Evolutionary conservation across 1,284 basidiomycete species (phyloP).

Genomic region (Microbotryum lychnidis-dioicae): DNA sequence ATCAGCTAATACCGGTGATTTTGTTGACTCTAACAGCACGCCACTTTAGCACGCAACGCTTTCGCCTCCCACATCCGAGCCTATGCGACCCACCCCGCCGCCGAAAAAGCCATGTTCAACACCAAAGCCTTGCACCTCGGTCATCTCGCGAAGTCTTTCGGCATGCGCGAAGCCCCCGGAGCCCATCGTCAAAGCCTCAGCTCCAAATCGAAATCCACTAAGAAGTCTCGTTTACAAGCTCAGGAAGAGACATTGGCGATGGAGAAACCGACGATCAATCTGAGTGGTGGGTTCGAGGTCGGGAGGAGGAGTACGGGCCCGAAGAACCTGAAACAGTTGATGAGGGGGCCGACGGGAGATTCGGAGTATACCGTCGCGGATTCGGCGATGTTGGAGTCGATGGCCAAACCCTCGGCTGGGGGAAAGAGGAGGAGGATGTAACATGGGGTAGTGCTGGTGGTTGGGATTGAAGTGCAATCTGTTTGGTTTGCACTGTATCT

Average conservation of each 20-base stretch:
- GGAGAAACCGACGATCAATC: background rate
- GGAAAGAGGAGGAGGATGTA: background rate
- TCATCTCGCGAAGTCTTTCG: slow-evolving; percentile 94
- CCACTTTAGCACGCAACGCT: slow-evolving; percentile 68
- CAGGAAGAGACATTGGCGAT: slow-evolving; percentile 29
- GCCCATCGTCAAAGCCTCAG: background rate
- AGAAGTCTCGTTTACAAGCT: background rate
- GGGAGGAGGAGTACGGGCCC: slow-evolving; percentile 16
- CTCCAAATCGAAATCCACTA: background rate
- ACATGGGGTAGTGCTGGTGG: background rate
- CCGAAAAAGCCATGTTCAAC: slow-evolving; percentile 94
- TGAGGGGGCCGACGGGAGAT: slow-evolving; percentile 20
- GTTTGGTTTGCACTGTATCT: too few relatives aligned
- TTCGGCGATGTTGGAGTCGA: slow-evolving; percentile 4
- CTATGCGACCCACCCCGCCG: slow-evolving; percentile 91
- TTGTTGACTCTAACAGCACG: slow-evolving; percentile 50
- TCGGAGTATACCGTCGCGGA: slow-evolving; percentile 28
- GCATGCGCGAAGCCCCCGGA: slow-evolving; percentile 81
- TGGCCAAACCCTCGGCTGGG: background rate
- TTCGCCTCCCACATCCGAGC: slow-evolving; percentile 90
- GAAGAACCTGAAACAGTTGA: slow-evolving; percentile 20
- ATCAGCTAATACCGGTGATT: too few relatives aligned
- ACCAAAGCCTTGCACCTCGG: slow-evolving; percentile 87
- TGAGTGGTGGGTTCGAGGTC: slow-evolving; percentile 17
- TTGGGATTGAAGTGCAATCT: too few relatives aligned